These are phyloP conservation scores for Hibiscus trionum DNA, from an alignment of 345 rosid species.

Conservation along the genomic window DNA sequence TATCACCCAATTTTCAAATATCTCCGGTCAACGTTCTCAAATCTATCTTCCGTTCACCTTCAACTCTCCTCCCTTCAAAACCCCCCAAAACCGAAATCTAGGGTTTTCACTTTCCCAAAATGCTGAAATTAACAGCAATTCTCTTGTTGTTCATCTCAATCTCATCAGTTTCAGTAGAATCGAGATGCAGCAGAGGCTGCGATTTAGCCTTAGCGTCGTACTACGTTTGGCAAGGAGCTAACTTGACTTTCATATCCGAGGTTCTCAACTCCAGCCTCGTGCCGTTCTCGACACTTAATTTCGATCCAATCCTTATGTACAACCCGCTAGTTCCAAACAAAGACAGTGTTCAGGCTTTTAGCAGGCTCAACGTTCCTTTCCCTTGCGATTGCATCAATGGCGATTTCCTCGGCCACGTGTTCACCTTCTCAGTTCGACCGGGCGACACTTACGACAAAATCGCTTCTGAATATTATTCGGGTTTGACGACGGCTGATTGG, in stretches of 20 bases:
- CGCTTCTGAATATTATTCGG: conserved; percentile 27
- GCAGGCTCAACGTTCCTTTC: conserved; percentile 47
- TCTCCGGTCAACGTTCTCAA: conserved; percentile 11
- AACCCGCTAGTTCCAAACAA: conserved; percentile 24
- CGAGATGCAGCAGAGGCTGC: conserved; percentile 37
- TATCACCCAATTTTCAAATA: background rate
- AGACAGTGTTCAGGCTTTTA: conserved; percentile 18
- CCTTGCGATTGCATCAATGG: conserved; percentile 45
- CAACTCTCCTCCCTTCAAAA: background rate
- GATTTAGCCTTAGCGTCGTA: conserved; percentile 53
- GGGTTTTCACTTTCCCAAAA: background rate
- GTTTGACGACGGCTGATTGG: conserved; percentile 34
- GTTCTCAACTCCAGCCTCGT: conserved; percentile 20
- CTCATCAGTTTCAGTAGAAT: conserved; percentile 19
- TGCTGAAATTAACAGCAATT: conserved; percentile 15
- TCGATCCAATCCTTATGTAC: conserved; percentile 22
- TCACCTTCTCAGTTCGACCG: conserved; percentile 17
- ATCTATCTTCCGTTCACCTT: background rate
- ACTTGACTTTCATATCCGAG: conserved; percentile 38
- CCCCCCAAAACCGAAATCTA: background rate
- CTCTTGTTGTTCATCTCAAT: conserved; percentile 12
- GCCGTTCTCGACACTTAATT: background rate
- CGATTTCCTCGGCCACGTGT: conserved; percentile 38
- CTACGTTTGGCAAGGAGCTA: conserved; percentile 34
- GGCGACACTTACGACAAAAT: conserved; percentile 31